These are phyloP conservation scores for Chaetomium strumarium DNA, from an alignment of 2,329 filamentous ascomycete species.

Conservation along the genomic window DNA sequence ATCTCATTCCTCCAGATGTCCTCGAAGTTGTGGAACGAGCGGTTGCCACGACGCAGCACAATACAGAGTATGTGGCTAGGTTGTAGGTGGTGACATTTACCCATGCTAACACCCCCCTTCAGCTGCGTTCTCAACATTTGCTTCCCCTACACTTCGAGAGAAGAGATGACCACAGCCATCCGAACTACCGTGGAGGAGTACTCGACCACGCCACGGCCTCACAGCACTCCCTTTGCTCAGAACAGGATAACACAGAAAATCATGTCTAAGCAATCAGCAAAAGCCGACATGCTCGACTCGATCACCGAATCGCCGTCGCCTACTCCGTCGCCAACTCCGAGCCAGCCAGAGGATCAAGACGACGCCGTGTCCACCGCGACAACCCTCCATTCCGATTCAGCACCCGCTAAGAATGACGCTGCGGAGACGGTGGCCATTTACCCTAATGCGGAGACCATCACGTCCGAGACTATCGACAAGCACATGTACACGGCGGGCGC, in stretches of 20 bases:
- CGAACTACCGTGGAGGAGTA: conserved; percentile 83
- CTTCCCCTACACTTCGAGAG: conserved; percentile 93
- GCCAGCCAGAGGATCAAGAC: conserved; percentile 43
- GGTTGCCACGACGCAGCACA: conserved; percentile 78
- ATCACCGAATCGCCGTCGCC: conserved; percentile 42
- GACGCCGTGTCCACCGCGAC: conserved; percentile 56
- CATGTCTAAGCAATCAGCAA: conserved; percentile 57
- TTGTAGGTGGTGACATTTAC: not conserved
- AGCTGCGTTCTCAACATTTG: conserved; percentile 78
- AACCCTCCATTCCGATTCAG: conserved; percentile 51
- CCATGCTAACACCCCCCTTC: conserved; percentile 10
- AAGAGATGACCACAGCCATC: conserved; percentile 90
- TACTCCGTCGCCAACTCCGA: conserved; percentile 37
- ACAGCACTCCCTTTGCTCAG: conserved; percentile 74
- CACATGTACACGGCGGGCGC: conserved; percentile 84
- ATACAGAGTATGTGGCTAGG: conserved; percentile 56
- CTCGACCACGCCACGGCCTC: conserved; percentile 61
- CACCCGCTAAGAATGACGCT: conserved; percentile 35
- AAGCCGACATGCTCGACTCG: conserved; percentile 41
- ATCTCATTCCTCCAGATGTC: conserved; percentile 81
- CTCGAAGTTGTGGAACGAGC: conserved; percentile 82
- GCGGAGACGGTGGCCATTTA: conserved; percentile 36
- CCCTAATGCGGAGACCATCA: conserved; percentile 80
- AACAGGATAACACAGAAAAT: conserved; percentile 84
- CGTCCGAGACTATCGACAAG: conserved; percentile 69